These are phyloP conservation scores for Ceratobasidium sp. DNA, from an alignment of 1,284 basidiomycete genomes.

Conservation along the genomic window DNA sequence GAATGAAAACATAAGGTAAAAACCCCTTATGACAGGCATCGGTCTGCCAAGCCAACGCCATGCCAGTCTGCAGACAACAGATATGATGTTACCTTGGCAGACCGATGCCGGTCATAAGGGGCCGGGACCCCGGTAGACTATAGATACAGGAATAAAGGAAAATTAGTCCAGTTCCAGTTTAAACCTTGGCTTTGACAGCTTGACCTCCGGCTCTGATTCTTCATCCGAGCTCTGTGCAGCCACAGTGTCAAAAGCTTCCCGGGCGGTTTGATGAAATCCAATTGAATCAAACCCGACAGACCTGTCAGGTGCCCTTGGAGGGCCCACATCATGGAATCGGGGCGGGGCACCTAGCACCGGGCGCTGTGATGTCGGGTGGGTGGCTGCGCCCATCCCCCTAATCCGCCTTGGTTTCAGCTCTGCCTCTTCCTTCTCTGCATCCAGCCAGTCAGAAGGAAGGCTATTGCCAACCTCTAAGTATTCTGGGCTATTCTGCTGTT, in stretches of 20 bases:
- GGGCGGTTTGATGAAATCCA: constrained; percentile 9
- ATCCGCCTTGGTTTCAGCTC: neutral
- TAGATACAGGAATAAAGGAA: neutral
- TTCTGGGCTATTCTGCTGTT: neutral
- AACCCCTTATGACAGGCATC: constrained; percentile 36
- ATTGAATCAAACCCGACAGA: constrained; percentile 36
- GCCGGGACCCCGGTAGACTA: neutral
- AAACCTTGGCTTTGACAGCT: neutral
- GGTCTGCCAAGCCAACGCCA: constrained; percentile 12
- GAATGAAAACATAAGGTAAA: neutral
- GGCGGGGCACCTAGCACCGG: neutral
- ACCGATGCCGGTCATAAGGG: constrained; percentile 31
- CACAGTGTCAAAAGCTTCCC: constrained; percentile 17
- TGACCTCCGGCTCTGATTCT: constrained; percentile 3
- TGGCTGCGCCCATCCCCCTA: neutral
- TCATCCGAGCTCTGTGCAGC: constrained; percentile 21
- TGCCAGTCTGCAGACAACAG: neutral
- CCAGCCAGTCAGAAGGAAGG: neutral
- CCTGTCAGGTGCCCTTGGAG: neutral
- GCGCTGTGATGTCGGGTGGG: neutral
- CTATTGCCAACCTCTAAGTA: neutral
- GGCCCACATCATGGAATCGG: neutral
- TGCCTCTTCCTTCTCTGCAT: neutral
- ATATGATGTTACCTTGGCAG: constrained; percentile 10
- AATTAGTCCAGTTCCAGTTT: neutral